Evolutionary conservation across 2,329 filamentous ascomycete species (phyloP).

Genomic region (Alternaria atra): DNA sequence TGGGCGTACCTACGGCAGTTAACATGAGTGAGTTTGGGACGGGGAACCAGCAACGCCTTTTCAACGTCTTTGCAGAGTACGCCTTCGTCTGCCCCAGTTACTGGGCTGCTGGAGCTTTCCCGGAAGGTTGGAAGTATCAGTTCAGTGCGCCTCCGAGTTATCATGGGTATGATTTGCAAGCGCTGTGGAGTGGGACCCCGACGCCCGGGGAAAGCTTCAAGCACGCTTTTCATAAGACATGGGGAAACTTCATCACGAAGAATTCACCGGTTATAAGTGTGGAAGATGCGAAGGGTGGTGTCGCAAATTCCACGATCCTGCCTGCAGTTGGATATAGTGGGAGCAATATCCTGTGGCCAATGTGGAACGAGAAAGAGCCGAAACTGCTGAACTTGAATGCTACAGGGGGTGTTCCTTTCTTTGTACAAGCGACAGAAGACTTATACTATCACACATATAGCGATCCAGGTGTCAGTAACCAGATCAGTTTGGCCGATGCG

Average conservation of each 20-base stretch:
- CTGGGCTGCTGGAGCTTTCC: conserved; percentile 52
- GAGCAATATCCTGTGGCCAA: conserved; percentile 39
- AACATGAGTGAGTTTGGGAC: conserved; percentile 44
- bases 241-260: conserved; percentile 43
- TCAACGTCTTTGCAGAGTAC: conserved; percentile 57
- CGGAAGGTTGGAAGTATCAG: conserved; percentile 47
- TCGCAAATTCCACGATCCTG: conserved; percentile 34
- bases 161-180: conserved; percentile 46
- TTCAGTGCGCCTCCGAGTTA: conserved; percentile 40
- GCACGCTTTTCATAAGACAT: conserved; percentile 46
- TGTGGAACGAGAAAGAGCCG: conserved; percentile 30
- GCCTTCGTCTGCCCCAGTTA: conserved; percentile 55
- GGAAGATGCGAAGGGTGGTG: conserved; percentile 38
- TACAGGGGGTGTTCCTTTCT: conserved; percentile 37
- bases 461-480: conserved; percentile 45
- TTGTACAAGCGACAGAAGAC: conserved; percentile 30
- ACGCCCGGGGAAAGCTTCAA: conserved; percentile 41
- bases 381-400: conserved; percentile 40
- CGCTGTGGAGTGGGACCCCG: conserved; percentile 37
- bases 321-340: conserved; percentile 18
- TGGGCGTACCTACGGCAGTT: conserved; percentile 32
- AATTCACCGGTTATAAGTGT: conserved; percentile 41
- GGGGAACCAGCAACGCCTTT: conserved; percentile 49
- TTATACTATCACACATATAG: conserved; percentile 40
- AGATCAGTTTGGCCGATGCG: conserved; percentile 39